Conservation (phyloP, 2,329 filamentous ascomycete genomes). For the Fusarium sp. region DNA sequence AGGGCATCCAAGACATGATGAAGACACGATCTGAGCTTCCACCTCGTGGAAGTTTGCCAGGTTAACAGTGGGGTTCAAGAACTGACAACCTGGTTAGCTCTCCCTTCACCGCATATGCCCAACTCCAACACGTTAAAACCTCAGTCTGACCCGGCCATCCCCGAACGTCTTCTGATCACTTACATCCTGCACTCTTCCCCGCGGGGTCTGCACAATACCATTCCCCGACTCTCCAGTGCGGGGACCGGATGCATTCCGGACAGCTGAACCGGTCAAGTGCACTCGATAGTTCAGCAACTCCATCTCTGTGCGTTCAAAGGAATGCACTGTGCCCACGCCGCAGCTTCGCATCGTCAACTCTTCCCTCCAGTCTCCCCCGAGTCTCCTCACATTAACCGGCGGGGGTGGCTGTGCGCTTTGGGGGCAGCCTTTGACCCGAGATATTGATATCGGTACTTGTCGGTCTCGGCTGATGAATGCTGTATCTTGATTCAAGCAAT, state of each 20-base stretch:
- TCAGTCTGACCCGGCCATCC: background rate
- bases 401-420: constrained; percentile 1
- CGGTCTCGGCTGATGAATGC: background rate
- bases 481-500: constrained; percentile 27
- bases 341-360: background rate
- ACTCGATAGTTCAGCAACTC: background rate
- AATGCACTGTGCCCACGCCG: background rate
- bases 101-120: background rate
- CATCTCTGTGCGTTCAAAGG: background rate
- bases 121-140: background rate
- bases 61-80: background rate
- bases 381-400: background rate
- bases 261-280: background rate
- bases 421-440: background rate
- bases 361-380: background rate
- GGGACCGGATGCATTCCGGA: background rate
- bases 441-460: background rate
- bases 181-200: background rate
- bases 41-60: background rate
- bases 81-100: background rate
- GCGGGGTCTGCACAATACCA: background rate
- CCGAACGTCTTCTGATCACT: background rate
- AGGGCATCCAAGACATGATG: background rate
- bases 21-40: background rate
- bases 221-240: background rate